phyloP scores from a whole-genome alignment of 352 stramenopile species.

The Aphanomyces euteiches region DNA sequence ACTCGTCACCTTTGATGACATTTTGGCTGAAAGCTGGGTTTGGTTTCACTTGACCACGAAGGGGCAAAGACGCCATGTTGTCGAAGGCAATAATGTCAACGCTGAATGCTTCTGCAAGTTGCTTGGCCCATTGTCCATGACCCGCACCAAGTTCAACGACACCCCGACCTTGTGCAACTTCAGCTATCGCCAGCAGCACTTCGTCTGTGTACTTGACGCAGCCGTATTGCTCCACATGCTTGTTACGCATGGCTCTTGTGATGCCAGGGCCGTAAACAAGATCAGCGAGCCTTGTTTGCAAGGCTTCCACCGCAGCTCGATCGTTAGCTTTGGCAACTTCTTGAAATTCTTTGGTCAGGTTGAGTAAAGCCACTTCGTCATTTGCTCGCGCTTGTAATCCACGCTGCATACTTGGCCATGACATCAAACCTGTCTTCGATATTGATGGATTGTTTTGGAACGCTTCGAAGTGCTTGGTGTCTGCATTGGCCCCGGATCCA shows the following conservation, averaged over 20 bases:
- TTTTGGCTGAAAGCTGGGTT: background rate
- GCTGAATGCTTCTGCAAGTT: background rate
- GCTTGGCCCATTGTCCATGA: constrained; percentile 29
- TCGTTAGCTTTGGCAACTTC: constrained; percentile 15
- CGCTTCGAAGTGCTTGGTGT: constrained; percentile 7
- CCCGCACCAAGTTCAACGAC: constrained; percentile 30
- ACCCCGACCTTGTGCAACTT: background rate
- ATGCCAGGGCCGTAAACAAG: constrained; percentile 15
- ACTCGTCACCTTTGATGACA: constrained; percentile 29
- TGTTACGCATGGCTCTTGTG: constrained; percentile 13
- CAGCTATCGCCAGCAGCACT: constrained; percentile 39
- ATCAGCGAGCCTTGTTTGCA: constrained; percentile 1
- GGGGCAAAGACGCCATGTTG: constrained; percentile 26
- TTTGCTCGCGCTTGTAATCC: constrained; percentile 11
- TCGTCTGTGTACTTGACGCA: constrained; percentile 51
- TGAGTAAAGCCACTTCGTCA: constrained; percentile 16
- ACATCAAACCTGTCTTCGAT: constrained; percentile 14
- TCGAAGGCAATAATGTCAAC: constrained; percentile 33
- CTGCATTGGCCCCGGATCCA: background rate
- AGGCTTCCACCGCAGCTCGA: background rate
- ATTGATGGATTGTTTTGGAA: background rate
- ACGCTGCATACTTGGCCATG: constrained; percentile 16
- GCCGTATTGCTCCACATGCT: constrained; percentile 39
- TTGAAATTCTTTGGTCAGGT: background rate
- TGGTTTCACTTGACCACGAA: background rate